Evolutionary conservation across 805 yeast species (phyloP).

Genomic region (Candida chauliodis): DNA sequence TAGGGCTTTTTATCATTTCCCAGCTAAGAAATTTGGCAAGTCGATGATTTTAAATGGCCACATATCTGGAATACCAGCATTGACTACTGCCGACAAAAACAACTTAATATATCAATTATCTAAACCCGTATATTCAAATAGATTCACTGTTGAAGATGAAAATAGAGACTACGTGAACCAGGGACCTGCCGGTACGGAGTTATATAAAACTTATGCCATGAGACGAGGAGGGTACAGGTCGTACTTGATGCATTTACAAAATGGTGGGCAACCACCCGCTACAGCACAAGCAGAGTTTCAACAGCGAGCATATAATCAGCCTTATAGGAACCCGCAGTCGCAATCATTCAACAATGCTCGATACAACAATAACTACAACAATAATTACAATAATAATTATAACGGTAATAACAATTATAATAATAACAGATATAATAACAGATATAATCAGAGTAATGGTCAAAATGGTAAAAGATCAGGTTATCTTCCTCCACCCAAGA

Average conservation of each 20-base stretch:
- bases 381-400: slow-evolving; percentile 13
- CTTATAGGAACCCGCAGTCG: slow-evolving; percentile 1
- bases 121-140: slow-evolving; percentile 24
- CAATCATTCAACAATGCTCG: slow-evolving; percentile 6
- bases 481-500: slow-evolving; percentile 10
- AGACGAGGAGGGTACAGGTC: slow-evolving; percentile 40
- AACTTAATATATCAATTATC: slow-evolving; percentile 41
- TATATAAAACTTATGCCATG: slow-evolving; percentile 27
- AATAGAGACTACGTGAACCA: slow-evolving; percentile 34
- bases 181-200: slow-evolving; percentile 38
- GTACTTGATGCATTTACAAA: slow-evolving; percentile 14
- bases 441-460: slow-evolving; percentile 7
- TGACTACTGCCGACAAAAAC: slow-evolving; percentile 69
- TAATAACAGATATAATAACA: slow-evolving; percentile 7
- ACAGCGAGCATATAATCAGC: too few species aligned
- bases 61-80: slow-evolving; percentile 55
- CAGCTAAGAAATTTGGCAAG: slow-evolving; percentile 59
- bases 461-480: slow-evolving; percentile 10
- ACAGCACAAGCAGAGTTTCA: background rate
- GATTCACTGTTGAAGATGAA: slow-evolving; percentile 29
- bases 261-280: too few species aligned
- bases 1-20: slow-evolving; percentile 55
- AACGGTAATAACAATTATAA: slow-evolving; percentile 13
- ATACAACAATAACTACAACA: slow-evolving; percentile 7
- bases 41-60: slow-evolving; percentile 83